These are phyloP conservation scores for Colletotrichum endophyticum DNA, from an alignment of 2,329 filamentous ascomycete genomes.

Conservation along the genomic window DNA sequence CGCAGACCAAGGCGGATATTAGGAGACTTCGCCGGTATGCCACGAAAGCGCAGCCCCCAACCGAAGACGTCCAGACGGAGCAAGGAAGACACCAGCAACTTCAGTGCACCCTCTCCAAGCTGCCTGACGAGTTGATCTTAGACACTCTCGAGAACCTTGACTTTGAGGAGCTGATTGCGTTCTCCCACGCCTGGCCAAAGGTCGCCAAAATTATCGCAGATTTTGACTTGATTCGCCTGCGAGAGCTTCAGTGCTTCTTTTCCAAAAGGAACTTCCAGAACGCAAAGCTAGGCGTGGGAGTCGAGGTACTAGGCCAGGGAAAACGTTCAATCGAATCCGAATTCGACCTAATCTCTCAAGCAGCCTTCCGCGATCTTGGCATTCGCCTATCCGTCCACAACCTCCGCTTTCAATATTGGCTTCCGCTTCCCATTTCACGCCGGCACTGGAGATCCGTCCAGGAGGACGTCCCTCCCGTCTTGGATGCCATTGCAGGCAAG, in stretches of 20 bases:
- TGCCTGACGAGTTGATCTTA: conserved; percentile 48
- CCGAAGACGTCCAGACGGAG: conserved; percentile 24
- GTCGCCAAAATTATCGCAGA: conserved; percentile 36
- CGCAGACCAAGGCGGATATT: not conserved
- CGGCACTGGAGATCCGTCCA: conserved; percentile 47
- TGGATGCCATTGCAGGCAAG: conserved; percentile 25
- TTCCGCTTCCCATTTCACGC: conserved; percentile 50
- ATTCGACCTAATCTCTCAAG: conserved; percentile 51
- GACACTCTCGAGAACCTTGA: conserved; percentile 35
- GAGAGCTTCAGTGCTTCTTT: conserved; percentile 52
- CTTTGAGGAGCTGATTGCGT: conserved; percentile 38
- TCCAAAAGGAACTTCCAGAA: conserved; percentile 44
- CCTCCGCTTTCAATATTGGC: conserved; percentile 44
- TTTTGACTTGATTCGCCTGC: conserved; percentile 41
- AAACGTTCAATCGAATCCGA: conserved; percentile 44
- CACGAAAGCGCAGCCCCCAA: not conserved
- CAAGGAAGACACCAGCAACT: conserved; percentile 1
- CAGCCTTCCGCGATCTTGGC: conserved; percentile 38
- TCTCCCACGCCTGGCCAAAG: conserved; percentile 40
- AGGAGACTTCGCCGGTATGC: not conserved
- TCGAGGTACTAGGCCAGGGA: conserved; percentile 29
- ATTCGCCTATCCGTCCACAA: conserved; percentile 47
- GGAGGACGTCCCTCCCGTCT: conserved; percentile 22
- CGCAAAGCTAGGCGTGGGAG: conserved; percentile 47
- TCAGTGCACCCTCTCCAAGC: not conserved